These are phyloP conservation scores for Liquidambar formosana DNA, from an alignment of 164 flowering plant species.

Conservation along the genomic window DNA sequence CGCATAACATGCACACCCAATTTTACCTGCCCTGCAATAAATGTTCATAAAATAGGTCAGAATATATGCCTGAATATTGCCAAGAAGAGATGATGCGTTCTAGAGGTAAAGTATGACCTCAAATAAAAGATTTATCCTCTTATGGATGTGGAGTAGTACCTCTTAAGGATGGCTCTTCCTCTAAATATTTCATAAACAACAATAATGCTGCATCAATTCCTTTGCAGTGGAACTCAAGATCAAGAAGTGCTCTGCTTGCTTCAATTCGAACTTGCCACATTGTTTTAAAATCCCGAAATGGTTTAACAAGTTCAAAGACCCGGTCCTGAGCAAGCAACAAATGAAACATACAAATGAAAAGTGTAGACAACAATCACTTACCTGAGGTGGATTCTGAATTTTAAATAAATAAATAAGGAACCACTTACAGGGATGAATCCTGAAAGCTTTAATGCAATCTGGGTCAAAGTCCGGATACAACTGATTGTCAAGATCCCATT, in stretches of 20 bases:
- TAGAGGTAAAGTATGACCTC: neutral
- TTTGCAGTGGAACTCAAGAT: constrained; percentile 67
- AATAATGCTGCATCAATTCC: constrained; percentile 75
- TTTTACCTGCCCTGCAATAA: constrained; percentile 76
- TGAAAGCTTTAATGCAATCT: constrained; percentile 77
- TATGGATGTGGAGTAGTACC: constrained; percentile 39
- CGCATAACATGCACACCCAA: constrained; percentile 69
- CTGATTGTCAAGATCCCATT: constrained; percentile 87
- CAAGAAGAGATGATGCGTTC: neutral
- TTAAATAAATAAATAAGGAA: neutral
- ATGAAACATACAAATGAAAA: neutral
- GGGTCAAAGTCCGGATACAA: constrained; percentile 84
- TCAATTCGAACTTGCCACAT: constrained; percentile 88
- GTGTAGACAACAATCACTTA: too few species aligned
- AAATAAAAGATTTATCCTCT: neutral
- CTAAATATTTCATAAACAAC: constrained; percentile 59
- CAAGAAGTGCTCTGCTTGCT: constrained; percentile 85
- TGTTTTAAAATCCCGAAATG: constrained; percentile 51
- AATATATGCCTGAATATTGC: neutral
- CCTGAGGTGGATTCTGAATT: neutral
- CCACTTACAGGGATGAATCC: constrained; percentile 65
- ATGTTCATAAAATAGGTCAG: neutral
- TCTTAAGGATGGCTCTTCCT: constrained; percentile 74
- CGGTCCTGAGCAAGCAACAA: constrained; percentile 53
- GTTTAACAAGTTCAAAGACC: constrained; percentile 66